These are phyloP conservation scores for Xylaria longipes DNA, from an alignment of 495 filamentous ascomycete species.

Conservation along the genomic window DNA sequence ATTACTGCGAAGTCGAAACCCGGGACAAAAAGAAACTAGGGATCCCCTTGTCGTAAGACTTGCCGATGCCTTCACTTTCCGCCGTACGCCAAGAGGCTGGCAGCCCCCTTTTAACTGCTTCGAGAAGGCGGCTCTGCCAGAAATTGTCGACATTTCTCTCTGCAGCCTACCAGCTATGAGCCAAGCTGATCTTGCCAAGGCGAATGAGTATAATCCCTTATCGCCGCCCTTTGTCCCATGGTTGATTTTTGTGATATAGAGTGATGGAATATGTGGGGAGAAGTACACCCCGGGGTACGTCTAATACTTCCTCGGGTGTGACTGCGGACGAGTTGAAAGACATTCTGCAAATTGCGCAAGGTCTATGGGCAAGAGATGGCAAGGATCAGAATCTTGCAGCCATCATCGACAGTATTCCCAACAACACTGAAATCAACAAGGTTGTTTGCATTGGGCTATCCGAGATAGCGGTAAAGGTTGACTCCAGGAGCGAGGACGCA, in stretches of 20 bases:
- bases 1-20: neutral
- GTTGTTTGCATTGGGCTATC: conserved; percentile 24
- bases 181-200: conserved; percentile 5
- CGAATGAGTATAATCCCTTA: conserved; percentile 7
- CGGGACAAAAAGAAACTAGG: neutral
- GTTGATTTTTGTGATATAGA: neutral
- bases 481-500: neutral
- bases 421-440: conserved; percentile 11
- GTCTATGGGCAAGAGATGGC: conserved; percentile 1
- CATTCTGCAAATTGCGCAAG: neutral
- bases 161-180: conserved; percentile 3
- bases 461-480: conserved; percentile 13
- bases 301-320: neutral
- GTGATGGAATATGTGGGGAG: conserved; percentile 1
- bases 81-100: conserved; percentile 14
- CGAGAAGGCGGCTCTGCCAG: neutral
- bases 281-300: neutral
- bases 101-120: conserved; percentile 19
- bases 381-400: neutral
- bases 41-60: conserved; percentile 15
- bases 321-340: conserved; percentile 9
- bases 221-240: neutral
- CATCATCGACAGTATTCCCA: conserved; percentile 17
- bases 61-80: conserved; percentile 24
- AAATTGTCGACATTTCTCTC: neutral